Percentiles rank a stretch among this genome's conserved stretches.
These are phyloP conservation scores for Rugosomyces carneus DNA, from an alignment of 1,284 basidiomycete genomes.

Conservation along the genomic window DNA sequence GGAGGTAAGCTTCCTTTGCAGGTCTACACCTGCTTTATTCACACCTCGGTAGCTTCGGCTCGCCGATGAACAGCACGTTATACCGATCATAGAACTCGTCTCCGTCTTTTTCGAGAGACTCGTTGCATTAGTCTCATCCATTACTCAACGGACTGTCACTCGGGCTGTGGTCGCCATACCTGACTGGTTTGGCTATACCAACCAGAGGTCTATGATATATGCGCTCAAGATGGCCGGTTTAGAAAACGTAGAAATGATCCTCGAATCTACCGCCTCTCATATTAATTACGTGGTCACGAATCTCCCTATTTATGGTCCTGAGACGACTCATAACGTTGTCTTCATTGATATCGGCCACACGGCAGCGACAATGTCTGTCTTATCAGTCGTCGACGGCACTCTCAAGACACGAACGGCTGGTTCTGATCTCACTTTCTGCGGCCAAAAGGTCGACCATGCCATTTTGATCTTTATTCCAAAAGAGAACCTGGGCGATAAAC, in stretches of 20 bases:
- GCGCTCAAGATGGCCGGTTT: conserved; percentile 4
- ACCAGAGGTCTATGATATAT: not conserved
- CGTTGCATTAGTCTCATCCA: not conserved
- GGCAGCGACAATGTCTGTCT: conserved; percentile 1
- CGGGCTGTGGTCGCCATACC: conserved; percentile 4
- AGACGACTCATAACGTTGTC: not conserved
- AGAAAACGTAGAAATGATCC: conserved; percentile 1
- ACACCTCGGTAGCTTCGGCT: not conserved
- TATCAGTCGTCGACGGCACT: not conserved
- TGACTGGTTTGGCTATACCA: conserved; percentile 1
- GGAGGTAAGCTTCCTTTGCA: not conserved
- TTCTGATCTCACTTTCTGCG: conserved; percentile 3
- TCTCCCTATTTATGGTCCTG: not conserved
- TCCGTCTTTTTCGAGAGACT: conserved; percentile 2
- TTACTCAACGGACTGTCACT: not conserved
- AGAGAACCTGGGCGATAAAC: not conserved
- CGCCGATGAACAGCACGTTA: not conserved
- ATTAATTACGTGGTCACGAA: conserved; percentile 2
- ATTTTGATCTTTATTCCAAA: not conserved
- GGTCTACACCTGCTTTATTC: not conserved
- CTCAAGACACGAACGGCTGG: not conserved
- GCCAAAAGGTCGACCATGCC: conserved; percentile 5
- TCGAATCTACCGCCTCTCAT: conserved; percentile 1
- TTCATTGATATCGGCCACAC: conserved; percentile 8
- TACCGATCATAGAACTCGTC: conserved; percentile 2